Percentiles rank a stretch among this genome's conserved stretches.
These are phyloP conservation scores for Globisporangium irregulare DNA, from an alignment of 352 stramenopile genomes.

Conservation along the genomic window DNA sequence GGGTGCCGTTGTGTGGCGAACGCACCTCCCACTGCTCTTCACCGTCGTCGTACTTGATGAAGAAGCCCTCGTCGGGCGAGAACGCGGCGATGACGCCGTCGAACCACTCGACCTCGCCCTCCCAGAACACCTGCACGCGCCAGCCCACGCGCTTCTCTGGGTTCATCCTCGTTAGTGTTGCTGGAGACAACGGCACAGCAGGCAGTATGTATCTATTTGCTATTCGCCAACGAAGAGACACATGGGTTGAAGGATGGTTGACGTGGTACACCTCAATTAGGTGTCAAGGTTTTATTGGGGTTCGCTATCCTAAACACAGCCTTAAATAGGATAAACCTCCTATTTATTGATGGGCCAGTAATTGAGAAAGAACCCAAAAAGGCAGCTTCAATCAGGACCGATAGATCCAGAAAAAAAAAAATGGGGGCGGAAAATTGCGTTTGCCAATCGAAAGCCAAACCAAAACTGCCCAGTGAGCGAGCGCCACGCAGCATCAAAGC, in stretches of 20 bases:
- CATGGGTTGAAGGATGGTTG: background rate
- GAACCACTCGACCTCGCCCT: conserved; percentile 65
- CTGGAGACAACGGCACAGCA: too few species aligned
- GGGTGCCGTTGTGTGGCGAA: background rate
- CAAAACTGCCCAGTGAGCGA: background rate
- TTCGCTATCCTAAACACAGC: background rate
- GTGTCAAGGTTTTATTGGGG: background rate
- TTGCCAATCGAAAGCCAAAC: background rate
- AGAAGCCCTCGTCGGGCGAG: conserved; percentile 37
- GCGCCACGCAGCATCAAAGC: background rate
- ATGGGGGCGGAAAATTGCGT: background rate
- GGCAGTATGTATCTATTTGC: too few species aligned
- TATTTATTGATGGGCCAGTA: too few species aligned
- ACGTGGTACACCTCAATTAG: background rate
- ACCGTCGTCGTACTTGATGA: conserved; percentile 70
- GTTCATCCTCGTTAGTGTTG: background rate
- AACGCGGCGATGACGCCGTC: conserved; percentile 45
- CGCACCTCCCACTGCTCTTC: conserved; percentile 72
- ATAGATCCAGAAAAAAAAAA: background rate
- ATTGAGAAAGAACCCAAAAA: too few species aligned
- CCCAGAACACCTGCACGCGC: conserved; percentile 68
- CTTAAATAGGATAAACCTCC: background rate
- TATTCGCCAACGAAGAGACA: background rate
- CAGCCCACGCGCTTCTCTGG: conserved; percentile 27
- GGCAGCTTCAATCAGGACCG: too few species aligned